Conservation (phyloP, 2,329 filamentous ascomycete genomes). For the Fusarium sublunatum region DNA sequence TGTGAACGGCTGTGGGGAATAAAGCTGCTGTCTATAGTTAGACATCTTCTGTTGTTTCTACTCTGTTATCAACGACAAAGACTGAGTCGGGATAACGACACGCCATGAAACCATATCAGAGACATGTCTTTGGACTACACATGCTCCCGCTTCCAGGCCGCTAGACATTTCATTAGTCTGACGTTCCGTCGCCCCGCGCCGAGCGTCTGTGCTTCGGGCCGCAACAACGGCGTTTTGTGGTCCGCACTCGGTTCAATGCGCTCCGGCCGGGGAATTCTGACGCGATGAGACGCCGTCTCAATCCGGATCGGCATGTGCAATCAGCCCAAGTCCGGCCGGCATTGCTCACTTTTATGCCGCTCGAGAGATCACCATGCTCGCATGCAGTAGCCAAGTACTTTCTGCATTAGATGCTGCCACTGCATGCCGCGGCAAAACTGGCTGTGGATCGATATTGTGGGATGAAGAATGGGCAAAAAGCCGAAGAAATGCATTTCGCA, state of each 20-base stretch:
- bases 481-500: neutral
- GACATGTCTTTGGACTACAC: neutral
- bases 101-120: conserved; percentile 5
- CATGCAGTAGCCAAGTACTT: conserved; percentile 20
- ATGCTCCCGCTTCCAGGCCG: neutral
- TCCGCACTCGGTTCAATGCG: neutral
- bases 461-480: neutral
- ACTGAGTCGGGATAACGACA: conserved; percentile 10
- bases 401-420: neutral
- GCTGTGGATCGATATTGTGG: conserved; percentile 7
- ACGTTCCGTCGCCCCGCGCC: conserved; percentile 4
- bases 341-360: conserved; percentile 5
- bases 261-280: conserved; percentile 14
- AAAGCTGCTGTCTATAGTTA: conserved; percentile 5
- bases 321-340: conserved; percentile 8
- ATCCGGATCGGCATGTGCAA: conserved; percentile 23
- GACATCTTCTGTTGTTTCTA: conserved; percentile 3
- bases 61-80: neutral
- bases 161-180: conserved; percentile 5
- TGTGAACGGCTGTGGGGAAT: conserved; percentile 5
- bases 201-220: conserved; percentile 16
- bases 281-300: conserved; percentile 22
- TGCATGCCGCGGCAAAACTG: conserved; percentile 18
- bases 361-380: conserved; percentile 13
- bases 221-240: conserved; percentile 6